Percentiles rank a stretch among this genome's conserved stretches.
Conservation (phyloP, 2,329 filamentous ascomycete genomes). For the Ophiostoma montium region DNA sequence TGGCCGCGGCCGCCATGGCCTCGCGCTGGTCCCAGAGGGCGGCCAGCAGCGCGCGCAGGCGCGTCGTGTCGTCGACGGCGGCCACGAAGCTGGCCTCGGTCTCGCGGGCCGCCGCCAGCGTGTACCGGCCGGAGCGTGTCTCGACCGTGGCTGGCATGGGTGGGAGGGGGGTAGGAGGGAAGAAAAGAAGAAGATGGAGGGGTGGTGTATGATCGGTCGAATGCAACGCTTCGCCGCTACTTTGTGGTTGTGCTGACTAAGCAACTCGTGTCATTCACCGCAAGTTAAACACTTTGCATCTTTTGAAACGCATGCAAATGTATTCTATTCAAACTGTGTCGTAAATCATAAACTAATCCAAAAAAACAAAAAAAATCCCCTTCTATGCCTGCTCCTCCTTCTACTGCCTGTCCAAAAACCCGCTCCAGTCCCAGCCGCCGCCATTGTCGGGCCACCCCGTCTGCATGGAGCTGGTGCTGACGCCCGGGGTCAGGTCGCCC, state of each 20-base stretch:
- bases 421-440: constrained; percentile 4
- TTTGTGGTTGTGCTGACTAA: too few relatives aligned
- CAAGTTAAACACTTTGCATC: too few relatives aligned
- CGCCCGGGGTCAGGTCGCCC: background rate
- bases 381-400: too few relatives aligned
- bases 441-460: background rate
- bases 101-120: background rate
- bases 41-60: background rate
- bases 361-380: too few relatives aligned
- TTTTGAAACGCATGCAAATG: too few relatives aligned
- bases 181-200: background rate
- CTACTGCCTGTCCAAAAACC: background rate
- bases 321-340: too few relatives aligned
- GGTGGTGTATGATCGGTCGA: too few relatives aligned
- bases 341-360: too few relatives aligned
- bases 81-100: background rate
- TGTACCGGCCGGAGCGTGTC: background rate
- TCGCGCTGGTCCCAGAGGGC: background rate
- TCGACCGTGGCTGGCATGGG: background rate
- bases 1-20: background rate
- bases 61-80: background rate
- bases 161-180: background rate
- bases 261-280: background rate
- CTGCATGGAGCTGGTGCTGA: background rate
- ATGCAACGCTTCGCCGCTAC: too few relatives aligned